Evolutionary conservation across 2,329 filamentous ascomycete species (phyloP).

Genomic region (Phialophora expanda): DNA sequence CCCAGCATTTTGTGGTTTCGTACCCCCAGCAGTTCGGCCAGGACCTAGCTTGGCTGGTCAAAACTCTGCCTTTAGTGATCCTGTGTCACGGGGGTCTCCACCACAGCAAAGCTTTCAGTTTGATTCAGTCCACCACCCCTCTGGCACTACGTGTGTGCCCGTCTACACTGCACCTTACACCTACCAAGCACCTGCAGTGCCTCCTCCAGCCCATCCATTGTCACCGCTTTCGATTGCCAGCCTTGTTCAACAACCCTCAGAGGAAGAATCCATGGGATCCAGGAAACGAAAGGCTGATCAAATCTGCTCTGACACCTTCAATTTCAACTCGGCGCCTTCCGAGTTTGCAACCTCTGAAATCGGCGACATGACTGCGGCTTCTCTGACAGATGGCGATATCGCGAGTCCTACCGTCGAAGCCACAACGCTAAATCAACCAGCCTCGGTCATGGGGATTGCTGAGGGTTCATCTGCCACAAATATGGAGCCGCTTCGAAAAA

Average conservation of each 20-base stretch:
- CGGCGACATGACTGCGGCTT: not conserved
- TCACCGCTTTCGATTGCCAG: conserved; percentile 18
- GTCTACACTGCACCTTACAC: not conserved
- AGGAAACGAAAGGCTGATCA: conserved; percentile 37
- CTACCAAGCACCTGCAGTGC: not conserved
- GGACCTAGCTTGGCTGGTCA: conserved; percentile 25
- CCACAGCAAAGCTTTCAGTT: not conserved
- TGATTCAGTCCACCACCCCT: not conserved
- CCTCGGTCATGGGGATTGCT: conserved; percentile 41
- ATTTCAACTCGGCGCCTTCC: not conserved
- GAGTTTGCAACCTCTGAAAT: not conserved
- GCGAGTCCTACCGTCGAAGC: not conserved
- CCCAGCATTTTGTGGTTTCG: not conserved
- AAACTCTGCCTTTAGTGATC: conserved; percentile 29
- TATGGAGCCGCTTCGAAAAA: conserved; percentile 30
- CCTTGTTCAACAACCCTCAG: not conserved
- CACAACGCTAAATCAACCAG: conserved; percentile 16
- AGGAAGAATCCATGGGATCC: not conserved
- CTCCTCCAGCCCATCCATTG: not conserved
- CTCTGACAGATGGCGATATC: not conserved
- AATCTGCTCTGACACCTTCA: conserved; percentile 33
- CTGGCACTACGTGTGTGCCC: not conserved
- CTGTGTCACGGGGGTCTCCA: conserved; percentile 1
- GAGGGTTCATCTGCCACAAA: conserved; percentile 29
- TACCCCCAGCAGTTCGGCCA: conserved; percentile 1